Conservation (phyloP, 257 asterid species). For the Plantago major region DNA sequence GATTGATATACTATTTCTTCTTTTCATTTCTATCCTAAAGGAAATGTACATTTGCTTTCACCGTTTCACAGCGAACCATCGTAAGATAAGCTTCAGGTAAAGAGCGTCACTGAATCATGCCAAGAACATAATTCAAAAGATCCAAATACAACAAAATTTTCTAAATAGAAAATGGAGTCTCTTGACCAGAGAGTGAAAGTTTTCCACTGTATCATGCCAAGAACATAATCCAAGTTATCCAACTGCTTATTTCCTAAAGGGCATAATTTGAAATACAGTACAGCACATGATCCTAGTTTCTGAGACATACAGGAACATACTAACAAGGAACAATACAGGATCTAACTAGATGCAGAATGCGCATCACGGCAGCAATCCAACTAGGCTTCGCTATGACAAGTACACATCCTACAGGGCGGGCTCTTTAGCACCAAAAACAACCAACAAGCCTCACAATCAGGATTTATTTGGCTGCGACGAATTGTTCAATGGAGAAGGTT, state of each 20-base stretch:
- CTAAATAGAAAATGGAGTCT: no score
- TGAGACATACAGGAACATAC: constrained; percentile 12
- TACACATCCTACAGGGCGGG: constrained; percentile 4
- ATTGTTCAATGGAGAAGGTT: constrained; percentile 33
- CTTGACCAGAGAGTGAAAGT: not conserved
- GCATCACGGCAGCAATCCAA: constrained; percentile 18
- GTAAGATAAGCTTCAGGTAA: no score
- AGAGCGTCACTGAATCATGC: no score
- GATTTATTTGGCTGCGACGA: constrained; percentile 37
- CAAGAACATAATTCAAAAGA: no score
- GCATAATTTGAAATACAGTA: constrained; percentile 20
- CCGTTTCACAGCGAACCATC: no score
- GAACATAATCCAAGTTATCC: not conserved
- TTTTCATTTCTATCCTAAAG: no score
- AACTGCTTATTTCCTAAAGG: constrained; percentile 29
- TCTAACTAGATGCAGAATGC: constrained; percentile 14
- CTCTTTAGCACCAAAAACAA: constrained; percentile 9
- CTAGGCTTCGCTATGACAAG: constrained; percentile 9
- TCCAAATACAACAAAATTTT: no score
- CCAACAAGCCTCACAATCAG: not conserved
- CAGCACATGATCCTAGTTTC: constrained; percentile 21
- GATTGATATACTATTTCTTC: no score
- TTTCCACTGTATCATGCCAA: not conserved
- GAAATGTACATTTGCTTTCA: no score
- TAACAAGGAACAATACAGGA: constrained; percentile 9